Evolutionary conservation across 148 eudicot genomes (phyloP), one percentile per base, ranked within the genome.

Genomic region (Vaccinium macrocarpon): DNA sequence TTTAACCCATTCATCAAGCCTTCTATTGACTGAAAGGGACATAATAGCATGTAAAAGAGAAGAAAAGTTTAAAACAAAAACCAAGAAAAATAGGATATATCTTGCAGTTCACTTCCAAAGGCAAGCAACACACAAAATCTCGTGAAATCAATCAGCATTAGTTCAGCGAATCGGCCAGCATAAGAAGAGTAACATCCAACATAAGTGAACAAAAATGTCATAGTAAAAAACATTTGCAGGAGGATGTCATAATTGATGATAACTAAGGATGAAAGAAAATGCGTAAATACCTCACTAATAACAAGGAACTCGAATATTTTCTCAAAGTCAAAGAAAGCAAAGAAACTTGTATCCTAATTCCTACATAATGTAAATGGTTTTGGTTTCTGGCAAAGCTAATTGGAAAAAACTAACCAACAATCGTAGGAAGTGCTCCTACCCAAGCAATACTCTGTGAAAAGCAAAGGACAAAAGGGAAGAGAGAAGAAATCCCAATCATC

Each of bases 1-100:
- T 89, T 90, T 93, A 85, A 93, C 94, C 99, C 99, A 96, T 87
- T 96, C 99, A 89, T 96, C 99, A 88, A 96, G 98, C 88, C 99
- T 94, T 86, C 99, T 93, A 80, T 96, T 96, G 84, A 94, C 99
- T 96, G 91, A 83, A 74, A 64, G 49, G 80, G 38, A 75, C 78
- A 52, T 82, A 46, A 71, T 29, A 52, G 10, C 64, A 56, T 55
- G 48, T 12, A 32, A 75, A 57, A 76, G 59, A 84, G 7, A 49
- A 73, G 77, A 64, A 57, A 16, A 51, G 1, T 42, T 32, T 42
- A 50, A 6, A 52, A 78, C 15, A 79, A 53, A 66, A 9, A 66
- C 35, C 0, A 21, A 70, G 23, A 74, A 32, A 55, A 23, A 12
- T 25, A 68, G 50, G 46, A 21, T 27, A 64, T 62, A 19, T 6